Conservation (phyloP, 768 basidiomycete genomes). For the Xerocomus spinulosus region DNA sequence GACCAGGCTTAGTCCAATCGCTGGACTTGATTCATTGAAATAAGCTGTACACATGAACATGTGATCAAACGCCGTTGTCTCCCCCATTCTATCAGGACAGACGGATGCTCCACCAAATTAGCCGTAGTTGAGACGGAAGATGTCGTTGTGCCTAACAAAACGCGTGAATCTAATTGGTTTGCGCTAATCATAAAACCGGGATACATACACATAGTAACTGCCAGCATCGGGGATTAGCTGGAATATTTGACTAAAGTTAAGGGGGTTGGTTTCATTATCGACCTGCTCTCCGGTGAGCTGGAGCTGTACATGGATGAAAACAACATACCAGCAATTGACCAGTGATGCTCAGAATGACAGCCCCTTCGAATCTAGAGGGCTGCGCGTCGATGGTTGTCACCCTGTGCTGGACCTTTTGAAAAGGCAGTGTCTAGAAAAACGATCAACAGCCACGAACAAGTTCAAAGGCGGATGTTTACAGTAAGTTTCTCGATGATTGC, state of each 20-base stretch:
- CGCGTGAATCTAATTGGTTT: conserved; percentile 5
- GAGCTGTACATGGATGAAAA: neutral
- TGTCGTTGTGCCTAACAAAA: conserved; percentile 66
- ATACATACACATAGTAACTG: conserved; percentile 80
- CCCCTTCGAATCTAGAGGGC: conserved; percentile 58
- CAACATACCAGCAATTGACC: conserved; percentile 67
- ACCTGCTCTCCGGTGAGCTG: conserved; percentile 45
- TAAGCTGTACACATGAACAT: conserved; percentile 11
- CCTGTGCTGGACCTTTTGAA: conserved; percentile 75
- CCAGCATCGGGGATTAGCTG: conserved; percentile 74
- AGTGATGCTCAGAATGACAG: conserved; percentile 82
- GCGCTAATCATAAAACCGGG: neutral
- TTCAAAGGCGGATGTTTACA: conserved; percentile 37
- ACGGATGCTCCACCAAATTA: conserved; percentile 8
- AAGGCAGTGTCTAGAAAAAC: conserved; percentile 62
- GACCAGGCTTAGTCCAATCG: neutral
- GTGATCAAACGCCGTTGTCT: conserved; percentile 17
- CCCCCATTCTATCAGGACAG: conserved; percentile 4
- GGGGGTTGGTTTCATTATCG: conserved; percentile 72
- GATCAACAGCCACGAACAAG: neutral
- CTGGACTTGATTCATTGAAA: conserved; percentile 4
- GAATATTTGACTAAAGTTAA: conserved; percentile 92
- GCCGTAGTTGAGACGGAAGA: conserved; percentile 87
- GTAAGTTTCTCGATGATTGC: conserved; percentile 69
- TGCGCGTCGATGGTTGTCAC: conserved; percentile 85